A percentile compares a stretch with the other conserved stretches of the same genome.
These are phyloP conservation scores for Paecilomyces fulvus DNA, from an alignment of 2,329 filamentous ascomycete genomes.

Conservation along the genomic window DNA sequence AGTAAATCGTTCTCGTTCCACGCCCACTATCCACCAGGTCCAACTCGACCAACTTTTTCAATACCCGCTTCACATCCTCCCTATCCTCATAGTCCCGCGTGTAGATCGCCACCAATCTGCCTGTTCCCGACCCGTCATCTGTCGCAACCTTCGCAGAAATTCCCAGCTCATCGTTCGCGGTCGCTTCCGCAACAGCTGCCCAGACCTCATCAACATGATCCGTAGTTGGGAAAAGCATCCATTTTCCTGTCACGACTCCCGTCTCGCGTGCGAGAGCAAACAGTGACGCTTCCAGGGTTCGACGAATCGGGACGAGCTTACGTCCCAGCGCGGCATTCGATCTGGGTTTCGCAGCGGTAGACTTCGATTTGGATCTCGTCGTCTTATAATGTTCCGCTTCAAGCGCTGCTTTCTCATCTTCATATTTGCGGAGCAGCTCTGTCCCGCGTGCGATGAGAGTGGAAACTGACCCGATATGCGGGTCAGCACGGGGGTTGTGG, in stretches of 20 bases:
- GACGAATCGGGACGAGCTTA: constrained; percentile 34
- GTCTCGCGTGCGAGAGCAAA: constrained; percentile 51
- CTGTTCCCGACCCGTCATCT: constrained; percentile 30
- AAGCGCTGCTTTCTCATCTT: constrained; percentile 40
- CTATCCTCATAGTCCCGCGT: constrained; percentile 64
- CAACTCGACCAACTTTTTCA: constrained; percentile 54
- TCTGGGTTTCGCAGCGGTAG: constrained; percentile 9
- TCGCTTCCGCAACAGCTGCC: constrained; percentile 58
- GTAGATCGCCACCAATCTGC: constrained; percentile 65
- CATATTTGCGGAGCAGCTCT: constrained; percentile 46
- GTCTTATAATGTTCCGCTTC: constrained; percentile 42
- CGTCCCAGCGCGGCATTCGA: constrained; percentile 23
- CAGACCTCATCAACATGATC: constrained; percentile 30
- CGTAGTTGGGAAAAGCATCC: constrained; percentile 23
- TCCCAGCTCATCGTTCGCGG: constrained; percentile 61
- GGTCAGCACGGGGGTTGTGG: constrained; percentile 49
- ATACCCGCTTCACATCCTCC: constrained; percentile 60
- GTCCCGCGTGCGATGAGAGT: constrained; percentile 47
- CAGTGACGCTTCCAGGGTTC: constrained; percentile 46
- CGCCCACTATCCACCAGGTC: constrained; percentile 43
- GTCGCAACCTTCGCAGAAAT: constrained; percentile 65
- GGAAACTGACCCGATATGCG: constrained; percentile 30
- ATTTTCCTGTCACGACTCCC: constrained; percentile 57
- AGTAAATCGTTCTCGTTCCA: constrained; percentile 54
- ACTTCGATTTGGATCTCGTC: constrained; percentile 29